Evolutionary conservation across 805 yeast genomes (phyloP).

Genomic region (Schwanniomyces yamadae): DNA sequence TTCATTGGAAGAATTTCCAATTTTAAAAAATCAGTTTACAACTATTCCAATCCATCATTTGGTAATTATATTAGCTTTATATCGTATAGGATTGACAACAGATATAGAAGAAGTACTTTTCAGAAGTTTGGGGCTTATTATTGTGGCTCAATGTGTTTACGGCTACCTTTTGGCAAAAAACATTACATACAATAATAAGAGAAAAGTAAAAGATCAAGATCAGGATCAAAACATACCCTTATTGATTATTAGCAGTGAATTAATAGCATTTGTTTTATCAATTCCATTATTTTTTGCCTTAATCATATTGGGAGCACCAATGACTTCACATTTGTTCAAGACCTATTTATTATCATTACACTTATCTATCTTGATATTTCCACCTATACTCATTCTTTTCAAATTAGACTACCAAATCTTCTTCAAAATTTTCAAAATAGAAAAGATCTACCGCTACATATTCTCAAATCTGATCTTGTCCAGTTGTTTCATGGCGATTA

Average conservation of each 20-base stretch:
- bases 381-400: conserved; percentile 60
- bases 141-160: conserved; percentile 24
- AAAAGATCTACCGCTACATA: conserved; percentile 19
- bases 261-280: conserved; percentile 35
- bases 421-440: conserved; percentile 17
- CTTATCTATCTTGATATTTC: conserved; percentile 55
- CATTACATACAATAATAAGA: conserved; percentile 2
- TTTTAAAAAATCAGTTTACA: conserved; percentile 11
- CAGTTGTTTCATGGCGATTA: conserved; percentile 22
- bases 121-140: conserved; percentile 24
- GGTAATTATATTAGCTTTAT: conserved; percentile 27
- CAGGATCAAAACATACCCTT: conserved; percentile 16
- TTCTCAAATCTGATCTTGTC: conserved; percentile 27
- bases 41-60: conserved; percentile 32
- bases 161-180: conserved; percentile 16
- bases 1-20: conserved; percentile 11
- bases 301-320: conserved; percentile 81
- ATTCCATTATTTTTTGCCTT: conserved; percentile 40
- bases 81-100: conserved; percentile 27
- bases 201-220: conserved; percentile 2
- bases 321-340: conserved; percentile 48
- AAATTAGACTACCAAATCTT: conserved; percentile 48
- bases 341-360: conserved; percentile 65
- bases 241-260: conserved; percentile 25
- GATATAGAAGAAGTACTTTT: conserved; percentile 21